These are phyloP conservation scores for Cyberlindnera mycetangii DNA, from an alignment of 805 yeast species.

Conservation along the genomic window DNA sequence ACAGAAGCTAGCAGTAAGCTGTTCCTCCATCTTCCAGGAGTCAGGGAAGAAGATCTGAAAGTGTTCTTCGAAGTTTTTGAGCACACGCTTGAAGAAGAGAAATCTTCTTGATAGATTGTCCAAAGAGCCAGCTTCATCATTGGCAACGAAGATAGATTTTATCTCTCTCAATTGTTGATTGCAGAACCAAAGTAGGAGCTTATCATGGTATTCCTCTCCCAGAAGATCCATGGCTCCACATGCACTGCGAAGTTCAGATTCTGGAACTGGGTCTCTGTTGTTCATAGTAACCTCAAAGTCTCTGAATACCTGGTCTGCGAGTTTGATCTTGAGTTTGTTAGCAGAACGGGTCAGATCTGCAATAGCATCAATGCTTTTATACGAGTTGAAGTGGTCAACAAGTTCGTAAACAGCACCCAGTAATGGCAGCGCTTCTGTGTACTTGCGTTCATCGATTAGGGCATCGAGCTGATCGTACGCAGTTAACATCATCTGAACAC, in stretches of 20 bases:
- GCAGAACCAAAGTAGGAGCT: slow-evolving; percentile 71
- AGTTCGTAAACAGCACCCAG: slow-evolving; percentile 73
- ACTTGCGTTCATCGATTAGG: slow-evolving; percentile 43
- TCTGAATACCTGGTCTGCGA: slow-evolving; percentile 65
- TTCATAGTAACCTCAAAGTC: slow-evolving; percentile 61
- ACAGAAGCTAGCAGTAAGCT: slow-evolving; percentile 62
- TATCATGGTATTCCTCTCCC: slow-evolving; percentile 53
- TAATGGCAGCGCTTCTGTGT: slow-evolving; percentile 53
- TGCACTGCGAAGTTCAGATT: slow-evolving; percentile 48
- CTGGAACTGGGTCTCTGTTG: slow-evolving; percentile 27
- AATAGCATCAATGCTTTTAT: slow-evolving; percentile 79
- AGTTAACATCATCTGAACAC: slow-evolving; percentile 80
- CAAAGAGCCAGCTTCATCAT: slow-evolving; percentile 92
- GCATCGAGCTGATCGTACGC: slow-evolving; percentile 62
- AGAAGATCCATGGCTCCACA: slow-evolving; percentile 69
- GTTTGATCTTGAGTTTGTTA: slow-evolving; percentile 52
- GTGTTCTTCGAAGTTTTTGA: slow-evolving; percentile 54
- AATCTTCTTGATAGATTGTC: slow-evolving; percentile 84
- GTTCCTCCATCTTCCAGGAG: slow-evolving; percentile 67
- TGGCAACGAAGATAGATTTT: slow-evolving; percentile 64
- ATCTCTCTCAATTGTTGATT: slow-evolving; percentile 70
- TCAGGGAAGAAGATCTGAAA: slow-evolving; percentile 59
- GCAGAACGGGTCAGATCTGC: slow-evolving; percentile 61
- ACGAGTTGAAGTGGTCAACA: slow-evolving; percentile 69
- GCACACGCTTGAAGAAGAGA: slow-evolving; percentile 71